A percentile compares a stretch with the other conserved stretches of the same genome.
These are phyloP conservation scores for Lobulomyces angularis DNA, from an alignment of 192 early-diverging fungal species.

Conservation along the genomic window DNA sequence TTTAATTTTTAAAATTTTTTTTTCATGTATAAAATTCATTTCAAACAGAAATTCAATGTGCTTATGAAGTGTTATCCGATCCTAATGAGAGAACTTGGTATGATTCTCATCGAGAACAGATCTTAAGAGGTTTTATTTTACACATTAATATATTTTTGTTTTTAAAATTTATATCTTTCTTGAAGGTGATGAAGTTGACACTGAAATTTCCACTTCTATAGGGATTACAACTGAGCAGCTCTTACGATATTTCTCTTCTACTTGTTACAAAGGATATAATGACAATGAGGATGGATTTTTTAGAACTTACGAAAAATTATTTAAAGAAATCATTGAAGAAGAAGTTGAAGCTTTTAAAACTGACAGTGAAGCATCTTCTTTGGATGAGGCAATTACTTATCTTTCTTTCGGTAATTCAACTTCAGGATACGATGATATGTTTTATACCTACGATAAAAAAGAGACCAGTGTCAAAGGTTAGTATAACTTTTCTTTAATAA, in stretches of 20 bases:
- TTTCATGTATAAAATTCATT: too few species aligned
- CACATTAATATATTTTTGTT: too few species aligned
- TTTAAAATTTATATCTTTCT: too few species aligned
- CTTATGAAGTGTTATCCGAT: slow-evolving; percentile 88
- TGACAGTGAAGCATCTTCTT: slow-evolving; percentile 19
- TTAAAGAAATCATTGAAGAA: slow-evolving; percentile 65
- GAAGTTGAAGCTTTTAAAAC: slow-evolving; percentile 47
- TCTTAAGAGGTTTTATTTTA: slow-evolving; percentile 78
- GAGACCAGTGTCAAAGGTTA: slow-evolving; percentile 3
- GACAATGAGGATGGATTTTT: slow-evolving; percentile 66
- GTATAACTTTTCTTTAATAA: slow-evolving; percentile 22
- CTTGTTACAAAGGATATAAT: slow-evolving; percentile 58
- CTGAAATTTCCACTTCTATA: slow-evolving; percentile 5
- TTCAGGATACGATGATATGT: slow-evolving; percentile 53
- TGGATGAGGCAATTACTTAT: slow-evolving; percentile 22
- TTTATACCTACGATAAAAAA: slow-evolving; percentile 1
- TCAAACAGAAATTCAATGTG: slow-evolving; percentile 76
- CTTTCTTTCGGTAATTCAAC: slow-evolving; percentile 58
- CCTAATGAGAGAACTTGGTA: slow-evolving; percentile 92
- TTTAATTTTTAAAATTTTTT: too few species aligned
- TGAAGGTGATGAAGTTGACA: not conserved
- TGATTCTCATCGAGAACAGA: slow-evolving; percentile 84
- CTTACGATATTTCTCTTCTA: slow-evolving; percentile 69
- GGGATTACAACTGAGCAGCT: slow-evolving; percentile 52
- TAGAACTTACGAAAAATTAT: slow-evolving; percentile 64